A percentile compares a stretch with the other conserved stretches of the same genome.
Evolutionary conservation across 108 stramenopile genomes (phyloP).

Genomic region (Skeletonema marinoi): DNA sequence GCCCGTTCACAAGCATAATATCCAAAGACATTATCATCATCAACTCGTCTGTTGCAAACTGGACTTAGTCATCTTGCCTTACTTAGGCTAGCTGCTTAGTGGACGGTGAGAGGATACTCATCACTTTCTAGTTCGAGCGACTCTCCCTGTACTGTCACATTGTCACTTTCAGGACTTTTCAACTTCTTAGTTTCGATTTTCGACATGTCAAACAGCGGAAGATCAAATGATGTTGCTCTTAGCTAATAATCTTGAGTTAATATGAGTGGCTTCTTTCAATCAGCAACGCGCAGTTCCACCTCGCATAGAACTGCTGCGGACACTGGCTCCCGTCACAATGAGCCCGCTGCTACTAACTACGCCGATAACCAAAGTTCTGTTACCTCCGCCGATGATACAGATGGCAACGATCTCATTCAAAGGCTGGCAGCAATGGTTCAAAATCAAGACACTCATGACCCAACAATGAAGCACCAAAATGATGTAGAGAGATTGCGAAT

Average conservation of each 20-base stretch:
- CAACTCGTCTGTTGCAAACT: no score
- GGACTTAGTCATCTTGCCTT: no score
- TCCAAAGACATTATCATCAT: no score
- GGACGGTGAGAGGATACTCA: no score
- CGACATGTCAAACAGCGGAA: no score
- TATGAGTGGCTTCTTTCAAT: conserved; percentile 15
- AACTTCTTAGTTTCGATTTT: no score
- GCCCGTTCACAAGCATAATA: no score
- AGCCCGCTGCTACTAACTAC: background rate
- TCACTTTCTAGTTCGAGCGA: no score
- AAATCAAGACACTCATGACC: background rate
- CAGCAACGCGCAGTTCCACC: background rate
- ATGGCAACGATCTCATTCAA: conserved; percentile 6
- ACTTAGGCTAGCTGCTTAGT: no score
- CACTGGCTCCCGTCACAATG: background rate
- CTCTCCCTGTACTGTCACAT: no score
- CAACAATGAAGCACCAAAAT: background rate
- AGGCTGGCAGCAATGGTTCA: conserved; percentile 5
- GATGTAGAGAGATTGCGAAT: background rate
- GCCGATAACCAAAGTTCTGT: background rate
- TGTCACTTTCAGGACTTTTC: no score
- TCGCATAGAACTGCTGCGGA: background rate
- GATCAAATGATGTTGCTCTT: no score
- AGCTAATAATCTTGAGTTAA: background rate
- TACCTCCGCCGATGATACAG: background rate